A percentile compares a stretch with the other conserved stretches of the same genome.
These are phyloP conservation scores for Dothideomycetidae sp. DNA, from an alignment of 2,329 filamentous ascomycete genomes.

Conservation along the genomic window DNA sequence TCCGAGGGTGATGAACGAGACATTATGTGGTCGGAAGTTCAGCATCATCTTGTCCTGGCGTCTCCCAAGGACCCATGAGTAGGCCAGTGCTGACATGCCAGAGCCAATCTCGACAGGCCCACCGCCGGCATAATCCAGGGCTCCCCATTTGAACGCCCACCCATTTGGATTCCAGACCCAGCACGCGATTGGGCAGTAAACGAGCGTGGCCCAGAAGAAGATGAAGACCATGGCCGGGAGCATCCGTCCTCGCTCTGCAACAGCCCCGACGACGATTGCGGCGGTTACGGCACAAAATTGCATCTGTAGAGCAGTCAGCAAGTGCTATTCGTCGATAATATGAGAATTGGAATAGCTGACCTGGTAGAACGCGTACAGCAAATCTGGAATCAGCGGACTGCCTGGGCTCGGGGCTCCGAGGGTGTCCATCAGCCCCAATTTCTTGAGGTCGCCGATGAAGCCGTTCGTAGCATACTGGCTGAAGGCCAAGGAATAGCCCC, in stretches of 20 bases:
- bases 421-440: constrained; percentile 79
- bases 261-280: constrained; percentile 79
- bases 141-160: constrained; percentile 82
- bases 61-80: constrained; percentile 87
- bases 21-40: constrained; percentile 98
- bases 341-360: constrained; percentile 32
- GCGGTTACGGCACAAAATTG: constrained; percentile 93
- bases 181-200: constrained; percentile 93
- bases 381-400: constrained; percentile 72
- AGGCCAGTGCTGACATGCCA: constrained; percentile 82
- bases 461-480: constrained; percentile 67
- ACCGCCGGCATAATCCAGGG: constrained; percentile 90
- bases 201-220: constrained; percentile 91
- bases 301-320: constrained; percentile 46
- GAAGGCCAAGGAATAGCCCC: constrained; percentile 94
- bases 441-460: constrained; percentile 79
- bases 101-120: constrained; percentile 96
- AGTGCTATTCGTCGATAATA: no score
- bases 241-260: constrained; percentile 85
- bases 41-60: constrained; percentile 99
- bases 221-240: constrained; percentile 89
- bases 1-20: constrained; percentile 88
- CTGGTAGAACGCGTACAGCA: constrained; percentile 91
- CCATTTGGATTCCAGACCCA: constrained; percentile 95
- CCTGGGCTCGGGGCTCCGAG: constrained; percentile 75